Percentiles rank a stretch among this genome's conserved stretches.
These are phyloP conservation scores for Cyclospora cayetanensis DNA, from an alignment of 169 alveolate genomes.

Conservation along the genomic window DNA sequence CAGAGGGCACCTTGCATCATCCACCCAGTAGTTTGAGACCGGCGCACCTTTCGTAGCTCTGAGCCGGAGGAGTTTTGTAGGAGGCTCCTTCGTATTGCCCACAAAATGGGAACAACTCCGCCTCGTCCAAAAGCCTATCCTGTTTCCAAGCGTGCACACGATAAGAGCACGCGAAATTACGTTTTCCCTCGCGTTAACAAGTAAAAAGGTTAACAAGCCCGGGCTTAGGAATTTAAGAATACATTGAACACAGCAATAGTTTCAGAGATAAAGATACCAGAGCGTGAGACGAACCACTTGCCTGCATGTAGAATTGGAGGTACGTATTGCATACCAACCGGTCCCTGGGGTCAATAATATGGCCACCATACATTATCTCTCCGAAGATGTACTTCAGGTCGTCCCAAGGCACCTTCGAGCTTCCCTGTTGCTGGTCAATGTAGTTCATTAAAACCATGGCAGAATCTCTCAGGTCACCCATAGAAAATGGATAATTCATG, in stretches of 20 bases:
- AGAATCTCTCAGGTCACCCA: conserved; percentile 96
- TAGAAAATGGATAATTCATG: conserved; percentile 95
- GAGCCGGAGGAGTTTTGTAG: conserved; percentile 86
- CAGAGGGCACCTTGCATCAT: too few species aligned
- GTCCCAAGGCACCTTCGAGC: conserved; percentile 95
- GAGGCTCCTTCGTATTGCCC: conserved; percentile 83
- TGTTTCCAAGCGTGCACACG: not conserved
- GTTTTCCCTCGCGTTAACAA: not conserved
- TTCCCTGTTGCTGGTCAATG: conserved; percentile 86
- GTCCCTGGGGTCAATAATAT: conserved; percentile 97
- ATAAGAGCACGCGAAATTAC: not conserved
- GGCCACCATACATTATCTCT: conserved; percentile 99
- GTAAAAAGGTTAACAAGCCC: not conserved
- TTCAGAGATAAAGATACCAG: not conserved
- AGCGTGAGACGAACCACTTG: not conserved
- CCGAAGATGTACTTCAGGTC: conserved; percentile 96
- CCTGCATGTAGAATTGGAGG: conserved; percentile 92
- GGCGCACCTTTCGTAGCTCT: conserved; percentile 79
- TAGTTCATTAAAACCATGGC: conserved; percentile 94
- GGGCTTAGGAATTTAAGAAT: not conserved
- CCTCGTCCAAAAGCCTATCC: conserved; percentile 94
- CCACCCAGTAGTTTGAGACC: not conserved
- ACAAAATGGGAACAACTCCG: conserved; percentile 90
- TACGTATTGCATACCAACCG: conserved; percentile 92
- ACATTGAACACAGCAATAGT: not conserved